Percentiles rank a stretch among this genome's conserved stretches.
Evolutionary conservation across 345 rosid species (phyloP).

Genomic region (Salix dunnii): DNA sequence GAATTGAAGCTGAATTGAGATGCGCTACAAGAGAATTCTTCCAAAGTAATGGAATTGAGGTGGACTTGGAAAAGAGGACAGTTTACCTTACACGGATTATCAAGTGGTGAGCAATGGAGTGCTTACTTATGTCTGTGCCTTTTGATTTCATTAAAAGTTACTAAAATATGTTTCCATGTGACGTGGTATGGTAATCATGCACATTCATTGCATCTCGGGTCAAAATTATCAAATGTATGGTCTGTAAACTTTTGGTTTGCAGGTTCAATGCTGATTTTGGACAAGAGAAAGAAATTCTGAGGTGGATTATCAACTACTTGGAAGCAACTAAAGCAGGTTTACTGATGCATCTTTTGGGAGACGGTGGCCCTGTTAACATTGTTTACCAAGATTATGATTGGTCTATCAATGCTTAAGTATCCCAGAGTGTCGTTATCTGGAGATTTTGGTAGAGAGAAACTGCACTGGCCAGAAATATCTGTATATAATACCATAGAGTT

Average conservation of each 20-base stretch:
- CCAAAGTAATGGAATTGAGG: constrained; percentile 56
- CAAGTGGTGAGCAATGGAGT: constrained; percentile 56
- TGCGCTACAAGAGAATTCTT: constrained; percentile 68
- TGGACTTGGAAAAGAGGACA: constrained; percentile 58
- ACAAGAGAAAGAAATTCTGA: constrained; percentile 59
- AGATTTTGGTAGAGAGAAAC: not conserved
- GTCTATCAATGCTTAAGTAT: constrained; percentile 52
- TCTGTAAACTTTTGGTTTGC: constrained; percentile 3
- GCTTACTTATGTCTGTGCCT: not conserved
- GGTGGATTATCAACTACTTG: constrained; percentile 68
- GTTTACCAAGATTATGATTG: constrained; percentile 74
- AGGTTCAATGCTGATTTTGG: constrained; percentile 77
- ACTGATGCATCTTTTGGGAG: constrained; percentile 63
- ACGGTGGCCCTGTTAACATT: constrained; percentile 57
- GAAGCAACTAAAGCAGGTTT: constrained; percentile 71
- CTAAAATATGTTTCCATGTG: not conserved
- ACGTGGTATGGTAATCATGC: not conserved
- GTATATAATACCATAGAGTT: constrained; percentile 10
- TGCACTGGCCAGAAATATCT: not conserved
- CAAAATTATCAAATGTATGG: not conserved
- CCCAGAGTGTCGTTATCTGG: not conserved
- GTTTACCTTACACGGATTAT: constrained; percentile 59
- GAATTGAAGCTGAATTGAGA: constrained; percentile 64
- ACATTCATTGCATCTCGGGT: not conserved
- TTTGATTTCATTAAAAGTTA: not conserved